Evolutionary conservation across 345 rosid genomes (phyloP).

Genomic region (Geranium rotundifolium): DNA sequence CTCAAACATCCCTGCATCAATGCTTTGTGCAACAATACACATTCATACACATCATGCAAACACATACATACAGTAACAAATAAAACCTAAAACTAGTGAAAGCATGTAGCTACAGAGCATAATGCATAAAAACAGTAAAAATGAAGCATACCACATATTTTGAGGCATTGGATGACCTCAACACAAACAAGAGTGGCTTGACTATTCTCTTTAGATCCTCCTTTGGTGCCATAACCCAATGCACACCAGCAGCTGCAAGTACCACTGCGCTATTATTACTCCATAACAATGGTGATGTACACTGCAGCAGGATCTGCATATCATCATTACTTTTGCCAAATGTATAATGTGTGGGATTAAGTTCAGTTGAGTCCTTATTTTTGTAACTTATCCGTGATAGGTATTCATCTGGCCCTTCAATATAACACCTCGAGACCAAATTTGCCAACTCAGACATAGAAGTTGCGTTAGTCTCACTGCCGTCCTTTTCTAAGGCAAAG

Average conservation of each 20-base stretch:
- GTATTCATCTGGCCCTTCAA: conserved; percentile 91
- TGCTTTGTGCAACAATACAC: not conserved
- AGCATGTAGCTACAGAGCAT: not conserved
- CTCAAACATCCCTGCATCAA: not conserved
- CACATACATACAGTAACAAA: not conserved
- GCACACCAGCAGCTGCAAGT: conserved; percentile 85
- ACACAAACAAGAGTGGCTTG: conserved; percentile 76
- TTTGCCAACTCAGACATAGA: conserved; percentile 35
- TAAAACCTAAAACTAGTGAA: not conserved
- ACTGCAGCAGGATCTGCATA: conserved; percentile 64
- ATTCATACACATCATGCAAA: not conserved
- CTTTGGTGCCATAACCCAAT: conserved; percentile 83
- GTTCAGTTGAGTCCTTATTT: conserved; percentile 23
- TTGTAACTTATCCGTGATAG: conserved; percentile 46
- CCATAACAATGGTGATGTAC: conserved; percentile 92
- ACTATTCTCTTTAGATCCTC: conserved; percentile 70
- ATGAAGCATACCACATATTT: conserved; percentile 72
- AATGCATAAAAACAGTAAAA: not conserved
- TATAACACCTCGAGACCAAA: conserved; percentile 55
- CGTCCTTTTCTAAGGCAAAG: conserved; percentile 24
- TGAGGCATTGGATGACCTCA: conserved; percentile 78
- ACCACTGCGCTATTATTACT: conserved; percentile 90
- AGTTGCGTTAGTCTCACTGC: conserved; percentile 15
- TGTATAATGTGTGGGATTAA: conserved; percentile 38
- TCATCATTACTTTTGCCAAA: conserved; percentile 58